Percentiles rank a stretch among this genome's conserved stretches.
phyloP scores from a whole-genome alignment of 2,329 filamentous ascomycete species.

The Davidsoniella australis region DNA sequence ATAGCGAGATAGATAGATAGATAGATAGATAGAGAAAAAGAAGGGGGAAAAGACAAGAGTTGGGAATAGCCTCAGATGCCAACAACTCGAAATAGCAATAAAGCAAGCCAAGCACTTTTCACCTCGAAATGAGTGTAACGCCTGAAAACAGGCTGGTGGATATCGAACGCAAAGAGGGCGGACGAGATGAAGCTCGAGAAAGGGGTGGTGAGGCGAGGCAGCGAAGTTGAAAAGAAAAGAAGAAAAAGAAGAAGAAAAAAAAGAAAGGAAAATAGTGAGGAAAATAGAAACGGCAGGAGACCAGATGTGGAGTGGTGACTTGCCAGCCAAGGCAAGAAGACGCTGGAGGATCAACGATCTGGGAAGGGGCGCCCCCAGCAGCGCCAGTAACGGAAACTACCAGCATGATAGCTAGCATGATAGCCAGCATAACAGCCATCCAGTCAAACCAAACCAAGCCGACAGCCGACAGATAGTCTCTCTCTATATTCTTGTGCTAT shows the following conservation, averaged over 20 bases:
- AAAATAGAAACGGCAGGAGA: conserved; percentile 8
- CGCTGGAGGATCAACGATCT: conserved; percentile 9
- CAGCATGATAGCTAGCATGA: no score
- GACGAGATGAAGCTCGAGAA: conserved; percentile 15
- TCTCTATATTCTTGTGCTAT: no score
- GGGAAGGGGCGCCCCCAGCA: conserved; percentile 1
- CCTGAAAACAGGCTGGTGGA: conserved; percentile 33
- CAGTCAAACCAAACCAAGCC: no score
- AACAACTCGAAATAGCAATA: background rate
- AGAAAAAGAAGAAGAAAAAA: conserved; percentile 12
- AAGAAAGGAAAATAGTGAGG: conserved; percentile 16
- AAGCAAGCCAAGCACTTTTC: no score
- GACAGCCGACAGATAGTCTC: no score
- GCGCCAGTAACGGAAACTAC: no score
- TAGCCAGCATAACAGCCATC: no score
- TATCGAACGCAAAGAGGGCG: background rate
- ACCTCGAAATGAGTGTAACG: conserved; percentile 35
- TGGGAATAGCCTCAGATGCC: background rate
- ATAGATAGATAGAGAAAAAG: no score
- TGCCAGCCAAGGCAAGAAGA: conserved; percentile 6
- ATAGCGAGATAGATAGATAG: background rate
- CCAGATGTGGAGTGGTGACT: background rate
- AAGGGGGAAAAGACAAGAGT: background rate
- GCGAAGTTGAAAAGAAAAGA: conserved; percentile 8
- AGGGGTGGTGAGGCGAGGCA: background rate